Evolutionary conservation across 1,284 basidiomycete species (phyloP), one percentile per base, ranked within the genome.

Genomic region (Rhizoctonia solani): DNA sequence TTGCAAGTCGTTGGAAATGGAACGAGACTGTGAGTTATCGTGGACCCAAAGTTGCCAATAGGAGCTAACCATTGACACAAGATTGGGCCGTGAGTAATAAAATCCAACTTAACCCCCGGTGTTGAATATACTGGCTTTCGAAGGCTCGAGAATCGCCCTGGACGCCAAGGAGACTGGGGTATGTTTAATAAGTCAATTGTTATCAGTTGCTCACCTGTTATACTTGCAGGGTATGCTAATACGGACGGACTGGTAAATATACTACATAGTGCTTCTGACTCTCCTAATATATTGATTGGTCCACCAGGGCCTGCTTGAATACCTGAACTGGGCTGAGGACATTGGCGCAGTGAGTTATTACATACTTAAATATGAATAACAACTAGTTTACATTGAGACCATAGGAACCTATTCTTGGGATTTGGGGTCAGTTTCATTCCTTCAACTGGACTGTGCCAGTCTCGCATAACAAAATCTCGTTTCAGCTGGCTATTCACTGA

Each of bases 241-340:
- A 88, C 87, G 2, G 87, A 87, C 55, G 79, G 79, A 1, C 75
- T 81, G 41, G 79, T 78, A 63, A 54, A 72, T 69, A 44, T 30
- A 29, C 54, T 52, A 8, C 27, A 19, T 23, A 49, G 55, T 11
- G 59, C 54, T n/a, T 72, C 55, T 53, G 70, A 69, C 58, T 55
- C 47, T 49, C 50, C n/a, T 34, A 69, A 88, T 4, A 87, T 39
- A n/a, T 30, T 29, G 16, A 44, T 19, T 73, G 14, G 71, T 71
- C n/a, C n/a, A n/a, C 14, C 69, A 74, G 83, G 54, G 80, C 19
- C 77, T 89, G 0, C 76, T 86, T 19, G 89, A 90, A 71, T 89
- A 88, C 71, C 78, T 89, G 56, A 76, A 82, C 47, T 85, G 87
- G 78, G 84, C 85, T 69, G 85, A 88, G 72, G 86, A 88, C 71